Percentiles rank a stretch among this genome's conserved stretches.
phyloP scores from a whole-genome alignment of 768 basidiomycete genomes.

The Mycena maculata region DNA sequence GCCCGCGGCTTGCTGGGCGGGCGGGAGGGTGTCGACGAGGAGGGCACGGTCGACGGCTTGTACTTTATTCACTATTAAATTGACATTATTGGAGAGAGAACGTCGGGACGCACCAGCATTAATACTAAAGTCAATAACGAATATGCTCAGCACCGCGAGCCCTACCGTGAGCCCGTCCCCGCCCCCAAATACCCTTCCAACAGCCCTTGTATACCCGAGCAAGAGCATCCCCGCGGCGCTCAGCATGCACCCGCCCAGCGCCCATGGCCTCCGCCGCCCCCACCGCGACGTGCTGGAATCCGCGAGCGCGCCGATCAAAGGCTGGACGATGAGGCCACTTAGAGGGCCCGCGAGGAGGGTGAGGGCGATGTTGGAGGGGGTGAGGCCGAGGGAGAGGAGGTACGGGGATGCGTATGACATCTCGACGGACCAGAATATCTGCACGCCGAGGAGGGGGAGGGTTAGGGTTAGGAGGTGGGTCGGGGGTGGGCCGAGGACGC shows the following conservation, averaged over 20 bases:
- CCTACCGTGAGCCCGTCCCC: constrained; percentile 67
- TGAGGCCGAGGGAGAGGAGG: constrained; percentile 89
- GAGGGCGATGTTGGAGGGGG: constrained; percentile 88
- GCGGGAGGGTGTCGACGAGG: constrained; percentile 86
- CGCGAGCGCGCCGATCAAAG: constrained; percentile 79
- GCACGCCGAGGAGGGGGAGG: constrained; percentile 83
- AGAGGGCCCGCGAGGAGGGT: constrained; percentile 95
- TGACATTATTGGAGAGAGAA: constrained; percentile 3
- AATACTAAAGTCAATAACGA: constrained; percentile 69
- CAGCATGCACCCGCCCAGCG: constrained; percentile 73
- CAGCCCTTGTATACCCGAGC: constrained; percentile 81
- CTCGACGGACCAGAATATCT: constrained; percentile 95
- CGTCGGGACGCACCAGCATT: constrained; percentile 53
- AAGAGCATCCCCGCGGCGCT: constrained; percentile 83
- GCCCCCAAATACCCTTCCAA: constrained; percentile 64
- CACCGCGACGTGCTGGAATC: constrained; percentile 87
- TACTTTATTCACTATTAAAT: constrained; percentile 55
- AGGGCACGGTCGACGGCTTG: constrained; percentile 93
- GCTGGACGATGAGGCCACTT: constrained; percentile 91
- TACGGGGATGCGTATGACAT: constrained; percentile 96
- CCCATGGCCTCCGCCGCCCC: constrained; percentile 89
- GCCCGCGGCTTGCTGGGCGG: constrained; percentile 79
- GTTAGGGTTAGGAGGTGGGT: constrained; percentile 77
- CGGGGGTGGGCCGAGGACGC: constrained; percentile 77
- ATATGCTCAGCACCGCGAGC: constrained; percentile 73